Base-by-base conservation (phyloP, 176 grass and related monocot species). In the Chrysopogon serrulatus region DNA sequence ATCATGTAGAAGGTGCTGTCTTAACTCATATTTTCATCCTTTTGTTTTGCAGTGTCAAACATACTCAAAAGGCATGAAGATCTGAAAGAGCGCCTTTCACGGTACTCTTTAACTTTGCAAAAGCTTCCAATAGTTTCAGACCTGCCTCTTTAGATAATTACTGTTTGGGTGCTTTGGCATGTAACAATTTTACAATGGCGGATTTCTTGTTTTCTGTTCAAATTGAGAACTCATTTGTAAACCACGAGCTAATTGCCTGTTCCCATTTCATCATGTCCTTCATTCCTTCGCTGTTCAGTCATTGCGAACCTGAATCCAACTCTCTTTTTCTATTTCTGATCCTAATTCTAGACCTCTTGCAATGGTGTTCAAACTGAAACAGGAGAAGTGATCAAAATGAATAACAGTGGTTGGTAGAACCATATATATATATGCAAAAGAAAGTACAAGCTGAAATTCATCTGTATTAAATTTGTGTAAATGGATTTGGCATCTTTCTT, bases 21-120 rank as follows among this genome's bases (percentile, higher is more conserved):
- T 70, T 39, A 74, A 65, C 39, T 18, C 63, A 51, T 37, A 26
- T 21, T 64, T 64, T 30, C 21, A 13, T 4, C 49, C 1, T 91
- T 85, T 72, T 60, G 14, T 82, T 71, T 91, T 85, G 45, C 72
- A 94, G 92, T 94, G 23, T 65, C 63, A 31, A 89, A 83, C 57
- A 56, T 91, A 64, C 84, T 91, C 21, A 94, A 76, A 87, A 91
- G 89, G 73, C 87, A 91, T 90, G 92, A 94, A 85, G 89, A 87
- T 74, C 74, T 94, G 77, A 91, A 89, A 66, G 92, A 89, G 66
- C 87, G 89, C 44, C 90, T 94, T 65, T 94, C 92, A 43, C 85
- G 89, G 92, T 94, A 88, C 61, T 77, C 72, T 76, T 75, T 30
- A 34, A 68, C 9, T 39, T 27, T 15, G 39, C 12, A 9, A 83